A percentile compares a stretch with the other conserved stretches of the same genome.
Conservation (phyloP, 1,284 basidiomycete species). For the Cryptococcus hybrid region DNA sequence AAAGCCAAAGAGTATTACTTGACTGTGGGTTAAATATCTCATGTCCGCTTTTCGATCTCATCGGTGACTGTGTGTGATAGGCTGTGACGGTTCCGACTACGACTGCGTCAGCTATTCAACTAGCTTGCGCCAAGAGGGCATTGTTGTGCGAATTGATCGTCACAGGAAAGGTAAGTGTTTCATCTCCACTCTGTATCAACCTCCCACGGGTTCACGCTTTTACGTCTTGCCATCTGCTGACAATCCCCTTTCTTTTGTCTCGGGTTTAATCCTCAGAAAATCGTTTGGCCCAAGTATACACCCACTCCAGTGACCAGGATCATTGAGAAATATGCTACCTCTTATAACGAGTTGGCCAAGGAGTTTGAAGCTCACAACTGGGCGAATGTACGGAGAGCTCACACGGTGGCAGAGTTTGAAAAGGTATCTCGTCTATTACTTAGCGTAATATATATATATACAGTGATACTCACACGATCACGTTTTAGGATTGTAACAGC, state of each 20-base stretch:
- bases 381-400: conserved; percentile 17
- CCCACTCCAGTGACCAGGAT: conserved; percentile 20
- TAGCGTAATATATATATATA: not conserved
- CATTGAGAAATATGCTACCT: conserved; percentile 27
- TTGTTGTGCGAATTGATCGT: conserved; percentile 39
- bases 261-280: conserved; percentile 6
- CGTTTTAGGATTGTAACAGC: conserved; percentile 34
- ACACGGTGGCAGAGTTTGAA: conserved; percentile 14
- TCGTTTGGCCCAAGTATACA: conserved; percentile 33
- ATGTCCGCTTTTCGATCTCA: not conserved
- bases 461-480: not conserved
- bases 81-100: conserved; percentile 32
- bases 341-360: conserved; percentile 36
- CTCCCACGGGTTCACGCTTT: not conserved
- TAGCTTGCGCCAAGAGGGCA: conserved; percentile 40
- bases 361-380: conserved; percentile 33
- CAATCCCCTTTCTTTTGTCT: not conserved
- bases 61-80: conserved; percentile 15
- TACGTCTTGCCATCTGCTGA: not conserved
- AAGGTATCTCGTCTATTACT: conserved; percentile 16
- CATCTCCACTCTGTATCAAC: not conserved
- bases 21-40: conserved; percentile 21
- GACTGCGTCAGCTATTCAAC: conserved; percentile 38
- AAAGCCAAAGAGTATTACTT: conserved; percentile 31
- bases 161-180: conserved; percentile 29